Evolutionary conservation across 768 basidiomycete genomes (phyloP), one percentile per base, ranked within the genome.

Genomic region (Tulasnella sp.): DNA sequence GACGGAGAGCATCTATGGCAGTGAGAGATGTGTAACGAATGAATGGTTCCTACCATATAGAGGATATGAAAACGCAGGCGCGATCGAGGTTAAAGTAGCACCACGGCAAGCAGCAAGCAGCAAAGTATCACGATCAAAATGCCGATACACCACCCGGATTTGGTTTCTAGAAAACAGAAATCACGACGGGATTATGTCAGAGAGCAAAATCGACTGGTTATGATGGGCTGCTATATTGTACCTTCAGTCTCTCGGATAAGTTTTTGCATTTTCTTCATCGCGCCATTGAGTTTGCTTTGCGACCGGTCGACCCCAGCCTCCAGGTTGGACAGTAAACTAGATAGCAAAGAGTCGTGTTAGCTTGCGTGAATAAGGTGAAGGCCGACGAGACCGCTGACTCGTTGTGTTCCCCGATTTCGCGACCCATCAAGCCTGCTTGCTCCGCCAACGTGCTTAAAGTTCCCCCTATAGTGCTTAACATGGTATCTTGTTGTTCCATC

Each of bases 351-450:
- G 7, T 23, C 46, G 39, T 13, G 16, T 37, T 15, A 29, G 46
- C 18, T 11, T 26, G n/a, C 9, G 2, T 51, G 16, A 32, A 44
- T 13, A 44, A 44, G 10, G 20, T 11, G 61, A 32, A 11, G 29
- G 7, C 3, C 5, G 23, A 20, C 5, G 61, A 5, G 18, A 51
- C n/a, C 13, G 81, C 90, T 80, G 80, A 97, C 97, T 94, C 94
- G 81, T 92, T 93, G 82, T 99, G 98, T 82, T 96, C 95, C 11
- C 83, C 86, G 73, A 99, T 93, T 83, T 99, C 98, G 78, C 90
- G 90, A 0, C 97, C 97, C 90, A 99, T 99, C 42, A 98, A 86
- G 15, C 92, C 93, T 0, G 98, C 98, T 84, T 99, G 98, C 80
- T 93, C 91, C 0, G 92, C 91, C 9, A 99, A 86, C 0, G 92